Evolutionary conservation across 2,329 filamentous ascomycete genomes (phyloP).

Genomic region (Macroventuria anomochaeta): DNA sequence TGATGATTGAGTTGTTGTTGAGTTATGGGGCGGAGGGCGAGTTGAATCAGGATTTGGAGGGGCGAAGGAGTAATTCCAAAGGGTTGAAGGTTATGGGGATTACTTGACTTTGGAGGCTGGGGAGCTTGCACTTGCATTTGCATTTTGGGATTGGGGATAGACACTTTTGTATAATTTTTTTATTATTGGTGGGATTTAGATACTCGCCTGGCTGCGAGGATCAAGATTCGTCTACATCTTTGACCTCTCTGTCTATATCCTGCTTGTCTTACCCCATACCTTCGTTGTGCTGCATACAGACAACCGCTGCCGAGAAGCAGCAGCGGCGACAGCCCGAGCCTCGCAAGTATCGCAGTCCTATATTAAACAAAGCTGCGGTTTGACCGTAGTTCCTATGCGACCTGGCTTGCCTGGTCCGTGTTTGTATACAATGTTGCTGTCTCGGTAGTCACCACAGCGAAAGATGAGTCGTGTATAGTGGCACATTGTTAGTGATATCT

Average conservation of each 20-base stretch:
- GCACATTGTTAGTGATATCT: background rate
- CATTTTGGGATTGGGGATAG: background rate
- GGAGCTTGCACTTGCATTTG: background rate
- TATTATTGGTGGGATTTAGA: background rate
- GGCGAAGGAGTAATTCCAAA: constrained; percentile 29
- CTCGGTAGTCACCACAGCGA: background rate
- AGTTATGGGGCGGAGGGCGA: constrained; percentile 40
- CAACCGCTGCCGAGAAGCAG: too few relatives aligned
- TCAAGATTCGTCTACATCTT: background rate
- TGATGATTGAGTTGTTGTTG: constrained; percentile 39
- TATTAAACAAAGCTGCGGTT: too few relatives aligned
- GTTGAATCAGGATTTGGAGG: constrained; percentile 20
- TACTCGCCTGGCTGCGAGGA: constrained; percentile 10
- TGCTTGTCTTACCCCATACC: too few relatives aligned
- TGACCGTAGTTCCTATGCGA: background rate
- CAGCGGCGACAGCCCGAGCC: too few relatives aligned
- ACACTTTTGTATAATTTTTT: constrained; percentile 9
- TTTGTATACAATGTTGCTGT: background rate
- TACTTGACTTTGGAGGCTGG: constrained; percentile 4
- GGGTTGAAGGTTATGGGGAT: constrained; percentile 31
- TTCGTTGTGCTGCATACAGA: too few relatives aligned
- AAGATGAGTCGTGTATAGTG: background rate
- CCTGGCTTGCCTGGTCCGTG: background rate
- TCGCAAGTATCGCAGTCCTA: too few relatives aligned
- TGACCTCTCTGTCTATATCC: too few relatives aligned